Base-by-base conservation (phyloP, 148 eudicot genomes). In the Mesembryanthemum crystallinum region DNA sequence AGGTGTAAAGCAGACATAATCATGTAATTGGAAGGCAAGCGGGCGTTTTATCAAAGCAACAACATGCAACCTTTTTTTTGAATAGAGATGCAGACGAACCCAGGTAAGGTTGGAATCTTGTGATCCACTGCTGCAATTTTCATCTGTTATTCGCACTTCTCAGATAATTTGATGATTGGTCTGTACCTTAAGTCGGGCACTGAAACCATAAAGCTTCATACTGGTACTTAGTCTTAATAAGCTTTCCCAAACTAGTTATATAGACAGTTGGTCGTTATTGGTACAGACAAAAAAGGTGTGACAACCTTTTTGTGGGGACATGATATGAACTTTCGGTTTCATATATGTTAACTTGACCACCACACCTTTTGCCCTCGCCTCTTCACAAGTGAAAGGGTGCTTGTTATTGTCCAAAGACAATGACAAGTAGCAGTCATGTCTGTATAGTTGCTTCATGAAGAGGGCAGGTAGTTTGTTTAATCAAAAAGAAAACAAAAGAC, bases 191-290 rank as follows among this genome's bases (percentile, higher is more conserved):
- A 69, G 25, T 45, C 27, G 24, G 43, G 64, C 30, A 43, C 10
- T 13, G 54, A 57, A 64, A 57, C 14, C 35, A 57, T 35, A 72
- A 55, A 63, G 45, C 54, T 69, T 60, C 13, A 29, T 30, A 18
- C 42, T 73, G 60, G 21, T 70, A 47, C 43, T 77, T 68, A 45
- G 1, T 45, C 7, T 6, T 68, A 43, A 67, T 57, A 73, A 73
- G 74, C 27, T 69, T 45, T 45, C 52, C 68, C 3, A 54, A 73
- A 49, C 30, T 74, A 49, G 74, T 67, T 63, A 52, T 51, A 54
- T 64, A 69, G 80, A 70, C 69, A 61, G 64, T 74, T 74, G 71
- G 67, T 67, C 70, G 42, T 79, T 71, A 79, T 74, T 79, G 69
- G 33, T 37, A 37, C 69, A 73, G 74, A 74, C 78, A 69, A 79